phyloP scores from a whole-genome alignment of 371 early-diverging fungal genomes.

The Synchytrium microbalum region DNA sequence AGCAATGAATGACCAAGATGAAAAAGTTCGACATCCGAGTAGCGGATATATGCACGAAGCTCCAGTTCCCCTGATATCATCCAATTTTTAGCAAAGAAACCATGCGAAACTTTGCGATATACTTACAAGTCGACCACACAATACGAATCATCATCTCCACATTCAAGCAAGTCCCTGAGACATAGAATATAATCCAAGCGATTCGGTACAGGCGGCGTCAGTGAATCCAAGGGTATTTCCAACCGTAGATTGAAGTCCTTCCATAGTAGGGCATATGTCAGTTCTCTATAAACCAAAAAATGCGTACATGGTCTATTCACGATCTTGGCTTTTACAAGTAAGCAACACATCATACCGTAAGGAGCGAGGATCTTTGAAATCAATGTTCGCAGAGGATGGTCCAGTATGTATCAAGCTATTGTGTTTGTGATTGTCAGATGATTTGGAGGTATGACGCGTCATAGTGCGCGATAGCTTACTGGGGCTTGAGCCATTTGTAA shows the following conservation, averaged over 20 bases:
- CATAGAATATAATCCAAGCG: slow-evolving; percentile 59
- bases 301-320: background rate
- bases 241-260: slow-evolving; percentile 46
- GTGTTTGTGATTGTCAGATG: no score
- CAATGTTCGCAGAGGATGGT: no score
- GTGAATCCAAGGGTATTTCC: slow-evolving; percentile 53
- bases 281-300: slow-evolving; percentile 33
- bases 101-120: background rate
- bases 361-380: slow-evolving; percentile 28
- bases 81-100: background rate
- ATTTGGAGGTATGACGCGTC: no score
- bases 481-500: no score
- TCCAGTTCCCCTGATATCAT: slow-evolving; percentile 52
- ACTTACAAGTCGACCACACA: slow-evolving; percentile 56
- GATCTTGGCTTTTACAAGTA: background rate
- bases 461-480: no score
- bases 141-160: slow-evolving; percentile 8
- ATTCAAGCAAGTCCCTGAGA: slow-evolving; percentile 50
- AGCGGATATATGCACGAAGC: slow-evolving; percentile 71
- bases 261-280: slow-evolving; percentile 49
- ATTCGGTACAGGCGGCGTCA: slow-evolving; percentile 51
- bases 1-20: slow-evolving; percentile 47
- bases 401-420: no score
- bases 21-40: slow-evolving; percentile 45
- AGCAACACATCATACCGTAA: slow-evolving; percentile 12